Base-by-base conservation (phyloP, 805 yeast genomes). In the Starmerella scarabaei region DNA sequence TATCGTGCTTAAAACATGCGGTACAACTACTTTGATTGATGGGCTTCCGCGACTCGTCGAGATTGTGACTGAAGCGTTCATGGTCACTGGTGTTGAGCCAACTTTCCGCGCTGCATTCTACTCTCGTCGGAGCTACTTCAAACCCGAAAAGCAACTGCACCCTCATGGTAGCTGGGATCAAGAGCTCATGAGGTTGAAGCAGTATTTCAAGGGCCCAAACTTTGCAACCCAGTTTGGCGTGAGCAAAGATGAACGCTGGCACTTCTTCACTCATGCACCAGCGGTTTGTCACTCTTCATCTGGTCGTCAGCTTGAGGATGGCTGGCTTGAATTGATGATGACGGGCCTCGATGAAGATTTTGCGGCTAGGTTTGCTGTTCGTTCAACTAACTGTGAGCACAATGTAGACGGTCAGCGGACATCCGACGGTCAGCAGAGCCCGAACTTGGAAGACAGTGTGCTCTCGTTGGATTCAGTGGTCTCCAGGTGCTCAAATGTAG, bases 121-220 rank as follows among this genome's bases (percentile, higher is more conserved):
- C 61, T 84, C 96, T 4, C 73, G 96, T 58, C 75, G 94, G 59
- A 72, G 84, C 28, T 86, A 86, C 61, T 77, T 88, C 88, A 88
- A 85, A 59, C 98, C 97, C 8, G 74, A 76, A 31, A 75, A 70
- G 54, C 98, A 88, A 63, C 66, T 69, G 35, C 73, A 75, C 42
- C 77, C 93, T 37, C 97, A 88, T 59, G 71, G 71, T 42, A 76
- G 75, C 53, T 88, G 98, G 98, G 65, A 69, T 30, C 75, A 72
- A 55, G 98, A 88, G 57, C 79, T 85, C 16, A 60, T 62, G 16
- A 73, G 72, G 53, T 71, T 88, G 55, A 75, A 82, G 63, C 58
- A 67, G 40, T 72, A 67, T 55, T 88, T 88, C 23, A 60, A 67
- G 36, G 80, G 85, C 15, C 40, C 43, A 2, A 11, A 33, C 1